Evolutionary conservation across 2,329 filamentous ascomycete genomes (phyloP), one percentile per base, ranked within the genome.

Genomic region (Fusarium sp.): DNA sequence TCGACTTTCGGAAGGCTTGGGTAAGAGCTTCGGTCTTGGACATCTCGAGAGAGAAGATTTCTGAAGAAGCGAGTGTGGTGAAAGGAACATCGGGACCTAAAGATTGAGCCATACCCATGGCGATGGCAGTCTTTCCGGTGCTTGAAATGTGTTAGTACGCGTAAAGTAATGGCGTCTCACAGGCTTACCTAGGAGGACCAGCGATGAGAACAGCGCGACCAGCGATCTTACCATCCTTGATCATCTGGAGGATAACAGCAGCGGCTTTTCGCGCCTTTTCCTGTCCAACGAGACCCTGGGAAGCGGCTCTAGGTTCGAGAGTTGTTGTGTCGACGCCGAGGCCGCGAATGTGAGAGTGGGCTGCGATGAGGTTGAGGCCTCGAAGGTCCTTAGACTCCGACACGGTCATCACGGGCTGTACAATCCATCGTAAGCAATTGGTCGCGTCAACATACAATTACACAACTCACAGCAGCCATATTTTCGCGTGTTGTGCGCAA

Each of bases 41-140:
- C 95, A 99, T 98, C 82, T 99, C 96, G 77, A 98, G 88, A 26
- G 94, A 98, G 84, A 98, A 99, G 76, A 99, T 98, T 80, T 99
- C 96, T 62, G 94, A 97, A 15, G 94, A 94, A 43, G 96, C 94
- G 68, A 98, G 91, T 82, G 94, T 94, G 22, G 96, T 99, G 80
- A 99, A 99, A 6, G 96, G 96, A 3, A 98, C 94, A 79, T 99
- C 96, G 49, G 94, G 83, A 45, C 95, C 96, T 53, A 99, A 88
- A 31, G 94, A 97, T 80, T 99, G 96, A 38, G 96, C 92, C 94
- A 99, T 98, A 49, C 94, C 96, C 92, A 98, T 98, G 52, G 96
- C 96, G 74, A 99, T 97, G 47, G 96, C 96, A 1, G 96, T 99
- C 85, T 99, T 99, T 76, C 96, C 96, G 54, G 96, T 99, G 82